Base-by-base conservation (phyloP, 2,329 filamentous ascomycete species). In the Clonostachys chloroleuca region DNA sequence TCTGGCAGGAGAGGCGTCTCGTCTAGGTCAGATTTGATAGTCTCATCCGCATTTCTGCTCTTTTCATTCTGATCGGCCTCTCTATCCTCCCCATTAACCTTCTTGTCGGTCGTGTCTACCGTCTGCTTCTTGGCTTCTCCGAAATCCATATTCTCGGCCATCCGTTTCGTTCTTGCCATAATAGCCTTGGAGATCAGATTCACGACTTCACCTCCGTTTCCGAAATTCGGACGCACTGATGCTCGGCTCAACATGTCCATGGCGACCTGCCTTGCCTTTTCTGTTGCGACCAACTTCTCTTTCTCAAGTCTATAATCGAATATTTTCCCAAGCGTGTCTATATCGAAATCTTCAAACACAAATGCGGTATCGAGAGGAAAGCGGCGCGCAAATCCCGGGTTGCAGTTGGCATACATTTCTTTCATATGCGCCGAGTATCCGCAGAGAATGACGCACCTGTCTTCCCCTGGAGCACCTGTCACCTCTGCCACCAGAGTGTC, bases 401-500 rank as follows among this genome's bases (percentile, higher is more conserved):
- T 85, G 44, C 73, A 72, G 42, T 80, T 77, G 12, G 77, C 74
- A 48, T 84, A 79, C 78, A 86, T 84, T 2, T 74, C 64, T 41
- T 72, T 64, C 73, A 86, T 80, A 52, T 79, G 64, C 3, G 79
- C 72, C 41, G 79, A 69, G 60, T 86, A 86, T 0, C 83, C 83
- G 1, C 84, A 63, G 0, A 86, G 66, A 0, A 86, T 65, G 0
- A 86, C 77, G 50, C 81, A 86, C 17, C 80, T 70, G 58, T 86
- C 80, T 44, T 85, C 81, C 0, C 80, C 80, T 2, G 79, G 75
- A 0, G 70, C 70, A 47, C 74, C 80, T 44, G 84, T 80, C 0
- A 85, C 73, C 50, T 84, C 77, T 0, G 80, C 77, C 0, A 85
- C 80, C 8, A 84, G 72, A 0, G 78, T 83, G 49, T 85, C 81